Evolutionary conservation across 2,329 filamentous ascomycete species (phyloP).

Genomic region (Neocucurbitaria cava): DNA sequence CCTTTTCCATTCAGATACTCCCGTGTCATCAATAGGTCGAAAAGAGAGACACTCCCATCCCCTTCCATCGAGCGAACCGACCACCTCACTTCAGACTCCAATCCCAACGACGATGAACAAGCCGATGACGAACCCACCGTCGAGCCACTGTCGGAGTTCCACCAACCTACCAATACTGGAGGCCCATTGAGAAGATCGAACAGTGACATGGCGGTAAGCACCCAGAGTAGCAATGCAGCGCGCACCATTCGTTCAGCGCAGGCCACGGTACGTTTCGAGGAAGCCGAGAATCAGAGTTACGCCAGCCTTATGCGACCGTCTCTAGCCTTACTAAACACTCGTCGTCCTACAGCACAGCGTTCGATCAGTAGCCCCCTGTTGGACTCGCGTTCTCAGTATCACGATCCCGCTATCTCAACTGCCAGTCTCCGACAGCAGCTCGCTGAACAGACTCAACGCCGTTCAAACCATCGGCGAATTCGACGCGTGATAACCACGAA

Average conservation of each 20-base stretch:
- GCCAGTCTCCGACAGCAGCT: constrained; percentile 18
- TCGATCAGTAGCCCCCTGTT: constrained; percentile 17
- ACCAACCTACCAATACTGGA: neutral
- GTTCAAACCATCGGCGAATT: neutral
- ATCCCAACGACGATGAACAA: no score
- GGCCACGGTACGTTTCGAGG: neutral
- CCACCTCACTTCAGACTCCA: neutral
- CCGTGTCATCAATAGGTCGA: neutral
- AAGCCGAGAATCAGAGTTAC: neutral
- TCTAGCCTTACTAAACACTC: neutral
- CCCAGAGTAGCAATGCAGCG: neutral
- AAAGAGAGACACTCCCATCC: neutral
- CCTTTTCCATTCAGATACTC: neutral
- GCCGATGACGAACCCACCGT: neutral
- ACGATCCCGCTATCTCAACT: constrained; percentile 12
- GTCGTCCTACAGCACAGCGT: constrained; percentile 1
- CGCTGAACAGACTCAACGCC: constrained; percentile 9
- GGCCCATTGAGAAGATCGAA: neutral
- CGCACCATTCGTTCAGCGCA: neutral
- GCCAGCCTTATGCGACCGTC: neutral
- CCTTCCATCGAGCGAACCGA: neutral
- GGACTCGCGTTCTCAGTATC: constrained; percentile 9
- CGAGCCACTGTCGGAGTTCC: neutral
- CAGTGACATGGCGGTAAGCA: neutral
- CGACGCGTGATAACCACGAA: constrained; percentile 5